Conservation (phyloP, 805 yeast species). For the Myxozyma monticola region DNA sequence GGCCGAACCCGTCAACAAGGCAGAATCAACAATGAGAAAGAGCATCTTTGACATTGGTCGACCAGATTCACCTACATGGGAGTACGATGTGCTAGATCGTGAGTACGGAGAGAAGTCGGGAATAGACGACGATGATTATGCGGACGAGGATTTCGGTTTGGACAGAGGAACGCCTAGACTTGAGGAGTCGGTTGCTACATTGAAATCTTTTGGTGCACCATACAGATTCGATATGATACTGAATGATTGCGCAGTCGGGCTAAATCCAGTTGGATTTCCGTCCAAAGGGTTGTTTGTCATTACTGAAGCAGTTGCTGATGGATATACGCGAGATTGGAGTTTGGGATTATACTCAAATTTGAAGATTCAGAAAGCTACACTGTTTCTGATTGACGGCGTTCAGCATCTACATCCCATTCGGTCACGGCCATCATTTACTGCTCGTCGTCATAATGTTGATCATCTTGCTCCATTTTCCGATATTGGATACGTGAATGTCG, state of each 20-base stretch:
- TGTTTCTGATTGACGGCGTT: conserved; percentile 67
- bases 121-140: conserved; percentile 21
- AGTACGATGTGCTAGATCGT: conserved; percentile 20
- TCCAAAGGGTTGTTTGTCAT: conserved; percentile 57
- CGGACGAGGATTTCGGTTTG: conserved; percentile 16
- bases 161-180: conserved; percentile 25
- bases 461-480: conserved; percentile 45
- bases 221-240: conserved; percentile 37
- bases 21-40: background rate
- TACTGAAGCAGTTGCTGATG: conserved; percentile 55
- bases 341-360: conserved; percentile 41
- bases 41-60: conserved; percentile 11
- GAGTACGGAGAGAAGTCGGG: conserved; percentile 19
- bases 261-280: conserved; percentile 60
- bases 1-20: background rate
- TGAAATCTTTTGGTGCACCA: conserved; percentile 6
- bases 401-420: conserved; percentile 39
- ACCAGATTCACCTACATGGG: conserved; percentile 17
- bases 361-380: conserved; percentile 50
- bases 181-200: conserved; percentile 25
- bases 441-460: too few relatives aligned
- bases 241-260: conserved; percentile 58
- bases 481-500: conserved; percentile 58
- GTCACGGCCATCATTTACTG: conserved; percentile 12
- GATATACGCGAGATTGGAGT: conserved; percentile 42